Evolutionary conservation across 495 filamentous ascomycete species (phyloP), one percentile per base, ranked within the genome.

Genomic region (Podospora tetraspora): DNA sequence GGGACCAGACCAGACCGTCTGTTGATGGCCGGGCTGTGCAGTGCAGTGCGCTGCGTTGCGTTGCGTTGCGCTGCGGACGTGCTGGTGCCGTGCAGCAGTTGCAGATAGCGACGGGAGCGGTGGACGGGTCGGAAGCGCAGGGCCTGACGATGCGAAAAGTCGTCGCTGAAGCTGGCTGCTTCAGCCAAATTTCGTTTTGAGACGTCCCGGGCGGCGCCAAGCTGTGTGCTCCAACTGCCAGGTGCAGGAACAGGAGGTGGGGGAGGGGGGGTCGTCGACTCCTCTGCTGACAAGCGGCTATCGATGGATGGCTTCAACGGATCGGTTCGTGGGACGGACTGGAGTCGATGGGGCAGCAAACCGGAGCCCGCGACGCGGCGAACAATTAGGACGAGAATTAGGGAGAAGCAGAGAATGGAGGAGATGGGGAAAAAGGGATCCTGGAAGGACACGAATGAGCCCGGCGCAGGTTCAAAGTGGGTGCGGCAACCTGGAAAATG

Each of bases 371-470:
- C 61, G 57, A 43, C 52, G 61, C 57, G 57, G 23, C 37, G 21
- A 57, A 29, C 29, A 65, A 37, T 64, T 64, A 66, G 69, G 62
- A 66, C 68, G 68, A 68, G 63, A 58, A 68, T 68, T 68, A 70
- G 58, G 61, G 29, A 65, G 57, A 66, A 58, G 56, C 21, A 61
- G 37, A 65, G 57, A 29, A 66, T 63, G 12, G 32, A 66, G 58
- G 58, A 61, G 22, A 61, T 16, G 25, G 58, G 21, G 58, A 21
- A n/a, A n/a, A 61, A 21, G 58, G 57, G 58, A 61, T 22, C 37
- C 24, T 27, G 58, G 19, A 60, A 66, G 65, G 58, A 60, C 65
- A 52, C 43, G 43, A 52, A 8, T 52, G 43, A 58, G 32, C 60
- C 62, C 67, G 66, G 58, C 66, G 58, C 66, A 66, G 69, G 66